Base-by-base conservation (phyloP, 192 early-diverging fungal species). In the Umbelopsis vinacea region DNA sequence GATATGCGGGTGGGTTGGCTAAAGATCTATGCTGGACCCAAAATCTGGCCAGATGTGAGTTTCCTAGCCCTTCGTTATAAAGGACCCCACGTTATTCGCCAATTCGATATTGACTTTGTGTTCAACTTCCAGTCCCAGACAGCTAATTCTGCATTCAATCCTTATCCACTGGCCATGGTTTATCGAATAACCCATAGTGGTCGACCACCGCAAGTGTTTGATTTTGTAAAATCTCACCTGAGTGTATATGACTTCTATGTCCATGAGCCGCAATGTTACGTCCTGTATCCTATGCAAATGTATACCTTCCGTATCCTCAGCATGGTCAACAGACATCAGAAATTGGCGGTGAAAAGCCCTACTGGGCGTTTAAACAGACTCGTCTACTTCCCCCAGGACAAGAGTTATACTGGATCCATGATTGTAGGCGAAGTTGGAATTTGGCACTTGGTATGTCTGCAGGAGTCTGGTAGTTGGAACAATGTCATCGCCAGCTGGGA, bases 211-310 rank as follows among this genome's bases (percentile, higher is more conserved):
- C 75, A 77, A 8, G 74, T 81, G 0, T 81, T 82, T 66, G 80
- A 74, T 33, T 84, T 84, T 78, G 82, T 86, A 3, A 75, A 75
- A 6, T 57, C 80, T 0, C 80, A 82, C 66, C 55, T 71, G 14
- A 75, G 74, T 23, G 79, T 74, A 0, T 76, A 81, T 63, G 82
- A 86, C 35, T 86, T 86, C 52, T 84, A 84, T 38, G 60, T 86
- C 17, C 79, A 84, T 45, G 75, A 83, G 14, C 85, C 85, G 0
- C 85, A 86, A 55, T 74, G 81, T 1, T 78, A 86, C 26, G 22
- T 67, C 15, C 73, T 86, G 5, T 84, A 82, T 24, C 81, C 77
- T 19, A 74, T 80, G 35, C 85, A 86, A 46, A 79, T 73, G 1
- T 86, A 84, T 72, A 69, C 73, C 26, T 86, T 86, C 22, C 48